These are phyloP conservation scores for Populus ilicifolia DNA, from an alignment of 345 rosid genomes.

Conservation along the genomic window DNA sequence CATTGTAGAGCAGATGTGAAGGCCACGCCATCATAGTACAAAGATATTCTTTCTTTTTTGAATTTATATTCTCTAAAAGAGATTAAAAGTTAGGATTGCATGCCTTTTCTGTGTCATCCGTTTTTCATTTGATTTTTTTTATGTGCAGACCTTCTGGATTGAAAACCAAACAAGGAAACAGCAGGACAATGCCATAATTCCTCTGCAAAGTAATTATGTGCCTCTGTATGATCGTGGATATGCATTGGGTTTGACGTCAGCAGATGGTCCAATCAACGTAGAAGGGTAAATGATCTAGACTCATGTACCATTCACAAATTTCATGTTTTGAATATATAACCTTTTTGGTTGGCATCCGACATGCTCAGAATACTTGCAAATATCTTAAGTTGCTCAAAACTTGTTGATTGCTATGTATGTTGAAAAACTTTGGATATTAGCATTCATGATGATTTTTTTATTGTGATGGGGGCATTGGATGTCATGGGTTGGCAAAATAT, in stretches of 20 bases:
- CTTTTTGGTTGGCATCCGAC: not conserved
- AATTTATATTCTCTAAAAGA: not conserved
- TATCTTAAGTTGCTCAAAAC: not conserved
- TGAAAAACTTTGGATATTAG: not conserved
- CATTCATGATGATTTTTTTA: not conserved
- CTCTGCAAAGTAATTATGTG: constrained; percentile 45
- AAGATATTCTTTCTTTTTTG: not conserved
- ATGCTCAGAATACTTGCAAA: not conserved
- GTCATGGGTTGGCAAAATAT: not conserved
- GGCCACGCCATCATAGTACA: not conserved
- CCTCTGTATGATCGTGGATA: constrained; percentile 94
- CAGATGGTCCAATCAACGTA: constrained; percentile 53
- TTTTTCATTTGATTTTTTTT: constrained; percentile 12
- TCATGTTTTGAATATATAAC: not conserved
- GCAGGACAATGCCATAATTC: constrained; percentile 30
- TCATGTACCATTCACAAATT: not conserved
- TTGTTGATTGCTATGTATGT: not conserved
- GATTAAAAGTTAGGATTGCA: not conserved
- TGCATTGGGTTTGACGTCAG: constrained; percentile 68
- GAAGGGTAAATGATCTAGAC: constrained; percentile 52
- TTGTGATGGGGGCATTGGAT: not conserved
- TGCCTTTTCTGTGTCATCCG: not conserved
- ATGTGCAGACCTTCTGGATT: constrained; percentile 79
- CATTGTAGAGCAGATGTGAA: not conserved
- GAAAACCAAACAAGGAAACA: constrained; percentile 53